Evolutionary conservation across 495 filamentous ascomycete species (phyloP), one percentile per base, ranked within the genome.

Genomic region (Lasiosphaeriaceae sp.): DNA sequence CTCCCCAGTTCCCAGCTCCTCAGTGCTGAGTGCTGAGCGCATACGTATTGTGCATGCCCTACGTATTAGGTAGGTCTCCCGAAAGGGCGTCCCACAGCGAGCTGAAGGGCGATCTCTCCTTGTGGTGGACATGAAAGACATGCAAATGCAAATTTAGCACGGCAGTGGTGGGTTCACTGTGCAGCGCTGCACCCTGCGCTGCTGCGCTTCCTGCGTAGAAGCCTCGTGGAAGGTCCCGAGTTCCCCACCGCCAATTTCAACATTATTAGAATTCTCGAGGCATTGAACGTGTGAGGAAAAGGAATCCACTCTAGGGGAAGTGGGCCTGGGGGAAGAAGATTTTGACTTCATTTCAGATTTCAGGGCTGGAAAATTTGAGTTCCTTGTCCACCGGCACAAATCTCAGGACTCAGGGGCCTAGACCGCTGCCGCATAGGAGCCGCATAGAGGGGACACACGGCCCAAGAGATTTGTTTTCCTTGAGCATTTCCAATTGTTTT

Each of bases 221-320:
- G 67, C 62, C 64, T 66, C 58, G 55, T 64, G 57, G 56, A 57
- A 63, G 57, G 46, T 50, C 45, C n/a, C 58, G 50, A 41, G 58
- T 46, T 54, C 67, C 59, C 67, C 65, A 67, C 55, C 47, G 49
- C 54, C 59, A 66, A 67, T 64, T 63, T 67, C 62, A 60, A 31
- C 39, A 17, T 43, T 47, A 43, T 46, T 47, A 48, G 44, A 44
- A 47, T 53, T 56, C 54, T 52, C 39, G 52, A 51, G 37, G 47
- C 19, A 19, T 44, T 34, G 57, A 46, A 29, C 50, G 53, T 44
- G 47, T 20, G 46, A 24, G 1, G 31, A 16, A 41, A 54, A 64
- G 58, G 58, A 60, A 47, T 58, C 51, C 47, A 59, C 34, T n/a
- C 52, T 19, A 49, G 56, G 56, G 55, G 48, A 39, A 20, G 48